Evolutionary conservation across 352 stramenopile genomes (phyloP).

Genomic region (Phytophthora ramorum): DNA sequence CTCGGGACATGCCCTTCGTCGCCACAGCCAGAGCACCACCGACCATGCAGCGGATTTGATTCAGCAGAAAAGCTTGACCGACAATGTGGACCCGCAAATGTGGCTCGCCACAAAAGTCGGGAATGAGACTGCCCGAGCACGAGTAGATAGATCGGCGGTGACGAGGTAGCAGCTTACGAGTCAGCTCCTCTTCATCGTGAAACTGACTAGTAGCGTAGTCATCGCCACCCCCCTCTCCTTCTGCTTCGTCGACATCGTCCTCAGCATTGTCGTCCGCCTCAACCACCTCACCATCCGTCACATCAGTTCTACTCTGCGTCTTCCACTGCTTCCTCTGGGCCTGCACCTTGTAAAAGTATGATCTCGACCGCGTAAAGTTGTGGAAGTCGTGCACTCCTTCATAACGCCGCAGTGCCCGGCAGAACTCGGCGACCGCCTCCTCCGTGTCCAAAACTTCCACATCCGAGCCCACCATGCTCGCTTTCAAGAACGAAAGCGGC

Average conservation of each 20-base stretch:
- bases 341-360: slow-evolving; percentile 80
- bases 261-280: slow-evolving; percentile 16
- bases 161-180: slow-evolving; percentile 64
- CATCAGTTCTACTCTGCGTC: slow-evolving; percentile 19
- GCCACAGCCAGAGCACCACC: slow-evolving; percentile 85
- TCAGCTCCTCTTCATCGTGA: slow-evolving; percentile 41
- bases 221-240: slow-evolving; percentile 19
- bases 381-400: slow-evolving; percentile 92
- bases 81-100: slow-evolving; percentile 84
- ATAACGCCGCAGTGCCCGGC: slow-evolving; percentile 60
- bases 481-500: slow-evolving; percentile 76
- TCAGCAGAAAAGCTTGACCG: slow-evolving; percentile 86
- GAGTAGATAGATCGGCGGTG: slow-evolving; percentile 84
- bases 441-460: slow-evolving; percentile 44
- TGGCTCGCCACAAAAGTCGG: slow-evolving; percentile 63
- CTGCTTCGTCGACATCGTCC: slow-evolving; percentile 15
- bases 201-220: slow-evolving; percentile 49
- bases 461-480: slow-evolving; percentile 40
- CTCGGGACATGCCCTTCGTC: slow-evolving; percentile 70
- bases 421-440: slow-evolving; percentile 55
- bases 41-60: slow-evolving; percentile 94
- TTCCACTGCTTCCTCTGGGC: slow-evolving; percentile 44
- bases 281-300: slow-evolving; percentile 11
- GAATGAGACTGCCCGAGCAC: slow-evolving; percentile 68
- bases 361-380: slow-evolving; percentile 90